Percentiles rank a stretch among this genome's conserved stretches.
These are phyloP conservation scores for Magnaporthales sp. DNA, from an alignment of 2,329 filamentous ascomycete genomes.

Conservation along the genomic window DNA sequence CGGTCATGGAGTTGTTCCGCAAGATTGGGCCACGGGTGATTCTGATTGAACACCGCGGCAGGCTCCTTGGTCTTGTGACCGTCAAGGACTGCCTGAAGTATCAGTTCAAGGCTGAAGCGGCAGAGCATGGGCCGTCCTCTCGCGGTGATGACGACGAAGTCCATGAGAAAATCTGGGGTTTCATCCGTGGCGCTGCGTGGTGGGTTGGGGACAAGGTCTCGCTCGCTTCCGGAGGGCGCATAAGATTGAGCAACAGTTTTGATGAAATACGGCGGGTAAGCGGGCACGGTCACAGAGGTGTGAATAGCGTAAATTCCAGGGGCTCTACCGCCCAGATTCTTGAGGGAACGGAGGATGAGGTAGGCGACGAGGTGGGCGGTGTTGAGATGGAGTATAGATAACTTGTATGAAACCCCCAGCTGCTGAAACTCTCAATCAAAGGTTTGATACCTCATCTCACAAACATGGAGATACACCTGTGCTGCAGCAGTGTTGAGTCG, in stretches of 20 bases:
- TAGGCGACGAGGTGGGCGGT: slow-evolving; percentile 26
- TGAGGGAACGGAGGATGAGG: slow-evolving; percentile 37
- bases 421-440: not conserved
- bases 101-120: slow-evolving; percentile 90
- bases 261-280: slow-evolving; percentile 19
- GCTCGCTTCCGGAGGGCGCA: slow-evolving; percentile 45
- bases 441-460: not conserved
- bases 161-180: slow-evolving; percentile 58
- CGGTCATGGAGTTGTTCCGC: slow-evolving; percentile 96
- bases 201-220: slow-evolving; percentile 53
- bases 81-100: slow-evolving; percentile 97
- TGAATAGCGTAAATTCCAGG: slow-evolving; percentile 7
- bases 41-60: slow-evolving; percentile 81
- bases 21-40: slow-evolving; percentile 95
- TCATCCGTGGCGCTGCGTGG: slow-evolving; percentile 40
- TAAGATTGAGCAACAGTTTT: slow-evolving; percentile 36
- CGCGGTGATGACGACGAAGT: slow-evolving; percentile 43
- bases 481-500: not conserved
- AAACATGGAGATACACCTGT: not conserved
- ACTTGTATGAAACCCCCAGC: not conserved
- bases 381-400: slow-evolving; percentile 31
- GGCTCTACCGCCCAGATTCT: slow-evolving; percentile 24
- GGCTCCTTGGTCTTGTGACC: slow-evolving; percentile 77
- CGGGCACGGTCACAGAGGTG: slow-evolving; percentile 15
- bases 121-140: slow-evolving; percentile 55